These are phyloP conservation scores for Fomitopsis betulina DNA, from an alignment of 1,284 basidiomycete species.

Conservation along the genomic window DNA sequence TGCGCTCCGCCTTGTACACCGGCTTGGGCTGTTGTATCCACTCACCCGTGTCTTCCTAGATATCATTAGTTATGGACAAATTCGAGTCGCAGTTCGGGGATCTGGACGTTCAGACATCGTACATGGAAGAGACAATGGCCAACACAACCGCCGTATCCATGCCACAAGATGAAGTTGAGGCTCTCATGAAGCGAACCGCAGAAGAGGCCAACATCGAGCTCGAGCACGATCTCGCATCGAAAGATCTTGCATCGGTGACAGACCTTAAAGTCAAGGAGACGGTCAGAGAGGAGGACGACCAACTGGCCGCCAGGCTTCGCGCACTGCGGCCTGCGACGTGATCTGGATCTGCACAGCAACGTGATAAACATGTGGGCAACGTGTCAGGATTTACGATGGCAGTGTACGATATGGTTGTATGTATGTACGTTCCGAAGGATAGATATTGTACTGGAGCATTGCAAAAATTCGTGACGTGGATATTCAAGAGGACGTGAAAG, in stretches of 20 bases:
- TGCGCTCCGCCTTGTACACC: slow-evolving; percentile 34
- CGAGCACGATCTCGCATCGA: slow-evolving; percentile 81
- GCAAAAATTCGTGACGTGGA: background rate
- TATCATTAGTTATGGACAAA: slow-evolving; percentile 98
- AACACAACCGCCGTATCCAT: slow-evolving; percentile 90
- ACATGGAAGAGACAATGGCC: slow-evolving; percentile 97
- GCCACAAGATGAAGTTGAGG: slow-evolving; percentile 96
- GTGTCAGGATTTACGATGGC: background rate
- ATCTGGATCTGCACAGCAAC: background rate
- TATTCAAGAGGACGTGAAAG: background rate
- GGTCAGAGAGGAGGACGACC: slow-evolving; percentile 73
- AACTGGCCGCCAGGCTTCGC: slow-evolving; percentile 75
- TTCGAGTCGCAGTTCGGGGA: slow-evolving; percentile 97
- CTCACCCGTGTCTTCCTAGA: slow-evolving; percentile 45
- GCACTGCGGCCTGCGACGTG: slow-evolving; percentile 76
- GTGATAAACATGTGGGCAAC: slow-evolving; percentile 4
- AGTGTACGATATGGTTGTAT: background rate
- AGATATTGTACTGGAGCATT: background rate
- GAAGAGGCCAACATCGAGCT: slow-evolving; percentile 97
- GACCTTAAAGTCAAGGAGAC: slow-evolving; percentile 54
- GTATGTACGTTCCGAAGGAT: background rate
- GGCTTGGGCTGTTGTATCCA: too few species aligned
- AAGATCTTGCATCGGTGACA: slow-evolving; percentile 51
- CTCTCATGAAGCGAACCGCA: slow-evolving; percentile 89
- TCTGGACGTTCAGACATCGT: slow-evolving; percentile 96